phyloP scores from a whole-genome alignment of 805 yeast genomes.

The Helenozyma baotianmanensis region DNA sequence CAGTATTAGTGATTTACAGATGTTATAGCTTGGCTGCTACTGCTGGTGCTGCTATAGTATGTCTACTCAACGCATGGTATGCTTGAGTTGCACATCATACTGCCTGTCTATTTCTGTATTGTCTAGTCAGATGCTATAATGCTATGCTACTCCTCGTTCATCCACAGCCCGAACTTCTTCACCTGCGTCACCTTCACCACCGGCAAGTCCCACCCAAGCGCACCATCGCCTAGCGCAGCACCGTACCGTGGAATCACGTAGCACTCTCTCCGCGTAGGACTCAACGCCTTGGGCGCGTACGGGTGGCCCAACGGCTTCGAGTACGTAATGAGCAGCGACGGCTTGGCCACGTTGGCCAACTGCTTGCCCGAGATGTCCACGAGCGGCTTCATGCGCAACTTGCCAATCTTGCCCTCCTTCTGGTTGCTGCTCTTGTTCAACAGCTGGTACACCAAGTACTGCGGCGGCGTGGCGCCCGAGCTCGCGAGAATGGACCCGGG shows the following conservation, averaged over 20 bases:
- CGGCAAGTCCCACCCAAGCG: conserved; percentile 83
- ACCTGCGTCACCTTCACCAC: conserved; percentile 74
- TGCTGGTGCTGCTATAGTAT: no score
- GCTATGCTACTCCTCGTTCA: conserved; percentile 18
- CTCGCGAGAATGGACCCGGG: conserved; percentile 63
- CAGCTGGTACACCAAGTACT: conserved; percentile 68
- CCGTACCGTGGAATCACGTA: conserved; percentile 91
- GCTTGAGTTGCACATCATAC: no score
- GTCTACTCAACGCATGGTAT: no score
- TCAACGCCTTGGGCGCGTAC: conserved; percentile 68
- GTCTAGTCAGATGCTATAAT: no score
- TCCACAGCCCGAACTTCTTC: conserved; percentile 69
- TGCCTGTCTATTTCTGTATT: no score
- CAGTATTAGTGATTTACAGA: no score
- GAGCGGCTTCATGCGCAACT: conserved; percentile 66
- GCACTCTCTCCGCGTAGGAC: conserved; percentile 70
- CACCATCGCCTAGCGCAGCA: conserved; percentile 76
- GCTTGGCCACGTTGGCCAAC: conserved; percentile 70
- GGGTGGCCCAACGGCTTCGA: conserved; percentile 93
- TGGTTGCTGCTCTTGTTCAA: conserved; percentile 53
- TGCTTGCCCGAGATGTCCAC: conserved; percentile 74
- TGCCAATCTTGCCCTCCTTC: conserved; percentile 34
- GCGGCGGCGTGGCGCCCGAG: conserved; percentile 70
- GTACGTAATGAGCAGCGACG: conserved; percentile 68
- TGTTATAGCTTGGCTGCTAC: no score